phyloP scores from a whole-genome alignment of 2,329 filamentous ascomycete genomes.

The Exophiala oligosperma region DNA sequence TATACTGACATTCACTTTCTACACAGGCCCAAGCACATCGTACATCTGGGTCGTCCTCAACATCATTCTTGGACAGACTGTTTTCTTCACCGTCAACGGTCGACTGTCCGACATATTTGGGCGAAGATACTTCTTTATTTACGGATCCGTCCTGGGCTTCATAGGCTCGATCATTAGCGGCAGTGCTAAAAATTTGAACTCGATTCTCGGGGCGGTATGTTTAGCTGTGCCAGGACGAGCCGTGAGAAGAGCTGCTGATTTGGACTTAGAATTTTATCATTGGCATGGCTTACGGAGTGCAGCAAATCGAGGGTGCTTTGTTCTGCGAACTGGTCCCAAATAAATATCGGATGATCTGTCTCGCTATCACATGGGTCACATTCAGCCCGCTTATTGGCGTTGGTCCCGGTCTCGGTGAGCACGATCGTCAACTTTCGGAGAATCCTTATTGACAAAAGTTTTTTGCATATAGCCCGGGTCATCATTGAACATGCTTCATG shows the following conservation, averaged over 20 bases:
- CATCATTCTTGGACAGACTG: not conserved
- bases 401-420: too few relatives aligned
- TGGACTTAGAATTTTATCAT: slow-evolving; percentile 26
- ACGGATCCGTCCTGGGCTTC: slow-evolving; percentile 31
- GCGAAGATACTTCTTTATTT: slow-evolving; percentile 35
- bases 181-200: slow-evolving; percentile 37
- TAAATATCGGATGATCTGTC: too few relatives aligned
- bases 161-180: slow-evolving; percentile 40
- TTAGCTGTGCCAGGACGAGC: slow-evolving; percentile 29
- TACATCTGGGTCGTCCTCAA: too few relatives aligned
- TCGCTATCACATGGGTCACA: too few relatives aligned
- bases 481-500: slow-evolving; percentile 45
- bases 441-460: slow-evolving; percentile 10
- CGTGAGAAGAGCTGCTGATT: slow-evolving; percentile 31
- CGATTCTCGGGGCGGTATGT: slow-evolving; percentile 33
- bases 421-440: slow-evolving; percentile 15
- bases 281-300: too few relatives aligned
- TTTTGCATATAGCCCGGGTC: slow-evolving; percentile 47
- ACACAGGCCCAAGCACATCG: too few relatives aligned
- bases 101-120: slow-evolving; percentile 38
- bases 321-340: too few relatives aligned
- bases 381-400: too few relatives aligned
- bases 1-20: too few relatives aligned
- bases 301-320: too few relatives aligned
- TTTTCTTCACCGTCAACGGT: slow-evolving; percentile 30